phyloP scores from a whole-genome alignment of 495 filamentous ascomycete species.

The Ramalina peruviana region DNA sequence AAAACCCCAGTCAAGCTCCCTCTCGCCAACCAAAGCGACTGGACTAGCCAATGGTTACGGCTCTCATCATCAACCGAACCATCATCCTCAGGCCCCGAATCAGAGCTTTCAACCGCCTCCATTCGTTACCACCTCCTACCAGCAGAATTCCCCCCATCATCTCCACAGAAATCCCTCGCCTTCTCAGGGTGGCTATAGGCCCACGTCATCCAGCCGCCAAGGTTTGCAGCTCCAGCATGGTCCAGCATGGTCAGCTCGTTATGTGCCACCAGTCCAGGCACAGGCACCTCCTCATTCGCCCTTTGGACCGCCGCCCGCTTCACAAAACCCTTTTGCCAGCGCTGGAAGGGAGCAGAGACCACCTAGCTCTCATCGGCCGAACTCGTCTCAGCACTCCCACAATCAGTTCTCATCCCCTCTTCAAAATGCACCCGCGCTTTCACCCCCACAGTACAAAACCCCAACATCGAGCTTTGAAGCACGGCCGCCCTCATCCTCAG shows the following conservation, averaged over 20 bases:
- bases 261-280: slow-evolving; percentile 16
- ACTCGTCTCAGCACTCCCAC: slow-evolving; percentile 31
- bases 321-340: slow-evolving; percentile 15
- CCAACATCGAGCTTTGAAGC: slow-evolving; percentile 26
- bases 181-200: slow-evolving; percentile 20
- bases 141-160: slow-evolving; percentile 20
- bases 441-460: slow-evolving; percentile 36
- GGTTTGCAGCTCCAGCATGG: slow-evolving; percentile 19
- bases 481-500: slow-evolving; percentile 27
- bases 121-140: background rate
- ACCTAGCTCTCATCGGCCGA: slow-evolving; percentile 4
- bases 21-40: slow-evolving; percentile 1
- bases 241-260: slow-evolving; percentile 16
- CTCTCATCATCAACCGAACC: slow-evolving; percentile 8
- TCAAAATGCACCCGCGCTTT: slow-evolving; percentile 35
- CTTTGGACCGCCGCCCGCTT: slow-evolving; percentile 16
- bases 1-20: background rate
- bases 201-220: slow-evolving; percentile 3
- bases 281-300: slow-evolving; percentile 24
- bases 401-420: slow-evolving; percentile 24
- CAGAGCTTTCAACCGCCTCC: slow-evolving; percentile 3
- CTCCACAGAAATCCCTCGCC: slow-evolving; percentile 26
- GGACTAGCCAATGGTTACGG: too few relatives aligned
- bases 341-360: slow-evolving; percentile 28
- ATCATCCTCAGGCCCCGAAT: background rate